phyloP scores from a whole-genome alignment of 2,329 filamentous ascomycete genomes.

The Pseudogymnoascus sp. region DNA sequence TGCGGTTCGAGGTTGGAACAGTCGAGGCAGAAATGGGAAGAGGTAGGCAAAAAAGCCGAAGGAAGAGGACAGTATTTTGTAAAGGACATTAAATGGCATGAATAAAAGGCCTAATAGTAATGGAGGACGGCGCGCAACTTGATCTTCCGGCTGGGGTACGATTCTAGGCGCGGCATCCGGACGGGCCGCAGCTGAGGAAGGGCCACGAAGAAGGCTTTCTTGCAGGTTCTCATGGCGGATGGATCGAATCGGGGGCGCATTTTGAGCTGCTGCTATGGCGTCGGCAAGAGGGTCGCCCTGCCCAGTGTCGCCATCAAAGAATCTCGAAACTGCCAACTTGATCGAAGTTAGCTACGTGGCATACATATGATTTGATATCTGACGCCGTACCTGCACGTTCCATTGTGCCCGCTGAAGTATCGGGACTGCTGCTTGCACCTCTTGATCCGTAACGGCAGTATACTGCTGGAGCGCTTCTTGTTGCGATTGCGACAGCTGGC shows the following conservation, averaged over 20 bases:
- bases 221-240: constrained; percentile 68
- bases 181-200: constrained; percentile 32
- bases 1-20: constrained; percentile 47
- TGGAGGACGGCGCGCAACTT: constrained; percentile 61
- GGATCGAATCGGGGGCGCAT: constrained; percentile 53
- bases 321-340: constrained; percentile 90
- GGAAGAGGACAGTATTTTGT: constrained; percentile 59
- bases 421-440: constrained; percentile 65
- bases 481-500: constrained; percentile 67
- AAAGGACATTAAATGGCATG: constrained; percentile 72
- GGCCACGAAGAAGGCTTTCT: constrained; percentile 41
- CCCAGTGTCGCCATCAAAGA: constrained; percentile 78
- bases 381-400: constrained; percentile 70
- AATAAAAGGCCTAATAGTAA: constrained; percentile 72
- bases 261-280: constrained; percentile 53
- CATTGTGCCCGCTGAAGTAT: constrained; percentile 82
- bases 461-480: constrained; percentile 82
- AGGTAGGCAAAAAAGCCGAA: constrained; percentile 70
- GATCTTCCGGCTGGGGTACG: constrained; percentile 62
- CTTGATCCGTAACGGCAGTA: constrained; percentile 79
- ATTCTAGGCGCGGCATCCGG: constrained; percentile 73
- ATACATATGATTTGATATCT: constrained; percentile 1
- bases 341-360: constrained; percentile 19
- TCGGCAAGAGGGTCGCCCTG: constrained; percentile 73
- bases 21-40: constrained; percentile 70